These are phyloP conservation scores for Closterium sp. DNA, from an alignment of 139 green algal species.

Conservation along the genomic window DNA sequence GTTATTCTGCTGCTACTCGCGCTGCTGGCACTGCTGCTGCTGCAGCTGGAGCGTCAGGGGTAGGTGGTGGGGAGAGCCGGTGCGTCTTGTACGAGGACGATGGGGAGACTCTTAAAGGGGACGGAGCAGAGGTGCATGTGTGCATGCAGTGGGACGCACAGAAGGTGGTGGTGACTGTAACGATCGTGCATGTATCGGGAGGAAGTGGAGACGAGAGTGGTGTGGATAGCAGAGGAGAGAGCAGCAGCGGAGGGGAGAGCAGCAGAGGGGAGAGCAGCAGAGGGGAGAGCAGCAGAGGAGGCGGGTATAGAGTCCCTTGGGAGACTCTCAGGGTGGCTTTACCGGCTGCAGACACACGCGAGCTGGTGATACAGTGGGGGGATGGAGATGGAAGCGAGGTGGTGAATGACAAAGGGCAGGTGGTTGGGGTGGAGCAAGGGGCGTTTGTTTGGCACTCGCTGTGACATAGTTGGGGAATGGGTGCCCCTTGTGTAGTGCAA, in stretches of 20 bases:
- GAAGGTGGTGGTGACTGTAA: not conserved
- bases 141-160: not conserved
- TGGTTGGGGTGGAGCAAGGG: not conserved
- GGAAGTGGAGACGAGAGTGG: not conserved
- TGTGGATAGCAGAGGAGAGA: not conserved
- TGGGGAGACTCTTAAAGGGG: not conserved
- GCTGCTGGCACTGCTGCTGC: not conserved
- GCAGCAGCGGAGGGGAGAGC: not conserved
- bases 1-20: not conserved
- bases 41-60: not conserved
- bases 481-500: too few species aligned
- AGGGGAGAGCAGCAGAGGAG: not conserved
- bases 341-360: not conserved
- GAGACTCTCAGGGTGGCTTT: not conserved
- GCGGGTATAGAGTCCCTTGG: not conserved
- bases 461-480: not conserved
- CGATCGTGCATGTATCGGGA: too few species aligned
- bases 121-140: not conserved
- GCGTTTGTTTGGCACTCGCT: not conserved
- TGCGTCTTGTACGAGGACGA: slow-evolving; percentile 2
- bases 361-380: not conserved
- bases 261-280: too few species aligned
- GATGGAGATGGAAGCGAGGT: not conserved
- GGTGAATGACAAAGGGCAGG: not conserved
- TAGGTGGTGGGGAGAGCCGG: not conserved